These are phyloP conservation scores for Penicillium lividum DNA, from an alignment of 495 filamentous ascomycete species.

Conservation along the genomic window DNA sequence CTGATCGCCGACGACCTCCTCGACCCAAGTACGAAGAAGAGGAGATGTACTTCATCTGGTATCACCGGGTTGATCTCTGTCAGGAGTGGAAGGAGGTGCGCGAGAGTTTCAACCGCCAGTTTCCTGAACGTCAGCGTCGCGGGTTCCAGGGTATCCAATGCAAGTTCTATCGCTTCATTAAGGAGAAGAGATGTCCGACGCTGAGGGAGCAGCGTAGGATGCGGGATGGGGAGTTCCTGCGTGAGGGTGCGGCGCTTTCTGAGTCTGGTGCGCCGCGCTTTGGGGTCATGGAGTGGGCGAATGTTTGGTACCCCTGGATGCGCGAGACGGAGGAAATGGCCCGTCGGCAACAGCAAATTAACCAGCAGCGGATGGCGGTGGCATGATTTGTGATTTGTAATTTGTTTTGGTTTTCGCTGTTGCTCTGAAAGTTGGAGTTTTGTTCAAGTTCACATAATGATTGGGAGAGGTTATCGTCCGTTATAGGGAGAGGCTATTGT, in stretches of 20 bases:
- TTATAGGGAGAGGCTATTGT: constrained; percentile 7
- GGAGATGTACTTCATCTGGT: constrained; percentile 59
- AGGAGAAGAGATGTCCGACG: constrained; percentile 49
- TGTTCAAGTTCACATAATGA: constrained; percentile 8
- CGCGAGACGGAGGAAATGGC: constrained; percentile 19
- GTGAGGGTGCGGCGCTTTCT: constrained; percentile 22
- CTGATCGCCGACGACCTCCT: constrained; percentile 44
- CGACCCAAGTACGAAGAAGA: constrained; percentile 54
- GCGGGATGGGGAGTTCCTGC: constrained; percentile 47
- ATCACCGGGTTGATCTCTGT: constrained; percentile 53
- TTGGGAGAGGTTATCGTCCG: constrained; percentile 3
- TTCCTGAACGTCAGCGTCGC: constrained; percentile 42
- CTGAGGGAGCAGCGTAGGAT: constrained; percentile 47
- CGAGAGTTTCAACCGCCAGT: constrained; percentile 52
- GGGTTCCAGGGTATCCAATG: constrained; percentile 56
- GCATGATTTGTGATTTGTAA: constrained; percentile 1
- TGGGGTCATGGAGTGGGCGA: constrained; percentile 41
- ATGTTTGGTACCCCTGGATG: constrained; percentile 50
- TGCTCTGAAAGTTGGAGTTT: background rate
- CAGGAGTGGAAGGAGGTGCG: constrained; percentile 54
- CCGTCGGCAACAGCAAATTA: background rate
- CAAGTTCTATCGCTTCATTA: constrained; percentile 56
- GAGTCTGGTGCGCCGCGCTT: constrained; percentile 30
- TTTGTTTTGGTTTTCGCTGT: constrained; percentile 13
- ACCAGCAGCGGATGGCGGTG: constrained; percentile 10